Evolutionary conservation across 108 stramenopile genomes (phyloP), one percentile per base, ranked within the genome.

Genomic region (Fragilariopsis cylindrus): DNA sequence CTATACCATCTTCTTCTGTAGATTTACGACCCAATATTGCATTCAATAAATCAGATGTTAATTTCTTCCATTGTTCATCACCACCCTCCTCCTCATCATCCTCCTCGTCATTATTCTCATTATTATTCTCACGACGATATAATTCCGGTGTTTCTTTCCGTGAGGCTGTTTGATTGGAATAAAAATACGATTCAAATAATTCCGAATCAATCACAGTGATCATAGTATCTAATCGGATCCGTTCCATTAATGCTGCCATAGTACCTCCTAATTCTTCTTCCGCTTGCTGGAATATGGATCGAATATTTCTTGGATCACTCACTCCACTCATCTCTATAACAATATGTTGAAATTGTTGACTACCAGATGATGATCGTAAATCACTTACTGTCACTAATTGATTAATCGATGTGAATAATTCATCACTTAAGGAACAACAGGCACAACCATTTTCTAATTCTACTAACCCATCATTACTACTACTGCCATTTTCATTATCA

Each of bases 301-400:
- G 77, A 4, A 98, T 84, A 4, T 49, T 42, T 41, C 81, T 74
- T 65, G 92, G 92, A 62, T 96, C 96, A 11, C 94, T 91, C 45
- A 98, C 87, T n/a, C 96, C 96, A 45, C 82, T 84, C 72, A 92
- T 81, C 80, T 98, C 97, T n/a, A 98, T 79, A 4, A 98, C 92
- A 79, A 98, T 88, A 70, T 97, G 93, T 71, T 70, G 0, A 30
- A 40, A 63, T 3, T 63, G n/a, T 4, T 2, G 2, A 13, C 7
- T n/a, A 4, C 4, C 73, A 91, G 84, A 21, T 0, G 21, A 72
- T 92, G 95, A 54, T 18, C 86, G 77, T 56, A 94, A 18, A 81
- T 94, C 90, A 54, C 62, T 15, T 71, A 39, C 0, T 15, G 41
- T 43, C 0, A 3, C 11, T 15, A 11, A 6, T 9, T 43, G 21